Conservation (phyloP, 2,329 filamentous ascomycete species). For the Plectosphaerella sp. region DNA sequence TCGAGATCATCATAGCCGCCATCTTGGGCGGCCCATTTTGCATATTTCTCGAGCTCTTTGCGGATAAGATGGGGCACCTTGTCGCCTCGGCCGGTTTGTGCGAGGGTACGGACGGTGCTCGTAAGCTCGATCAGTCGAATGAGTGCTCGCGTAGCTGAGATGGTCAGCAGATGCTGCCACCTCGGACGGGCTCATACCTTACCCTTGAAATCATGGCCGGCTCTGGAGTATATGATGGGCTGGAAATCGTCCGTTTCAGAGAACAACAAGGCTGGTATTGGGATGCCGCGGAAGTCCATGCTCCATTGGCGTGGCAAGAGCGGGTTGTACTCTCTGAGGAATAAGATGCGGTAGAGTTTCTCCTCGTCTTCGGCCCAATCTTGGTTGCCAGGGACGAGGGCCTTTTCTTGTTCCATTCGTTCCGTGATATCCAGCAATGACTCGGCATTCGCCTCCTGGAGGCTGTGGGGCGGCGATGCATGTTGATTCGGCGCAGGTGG, state of each 20-base stretch:
- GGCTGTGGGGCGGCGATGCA: no score
- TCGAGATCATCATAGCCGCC: slow-evolving; percentile 28
- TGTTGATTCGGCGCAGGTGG: no score
- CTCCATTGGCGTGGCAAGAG: slow-evolving; percentile 35
- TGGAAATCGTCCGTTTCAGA: slow-evolving; percentile 20
- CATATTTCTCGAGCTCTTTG: slow-evolving; percentile 26
- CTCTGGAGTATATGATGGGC: slow-evolving; percentile 33
- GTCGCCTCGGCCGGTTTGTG: slow-evolving; percentile 27
- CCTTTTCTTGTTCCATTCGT: slow-evolving; percentile 37
- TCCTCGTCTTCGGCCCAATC: slow-evolving; percentile 49
- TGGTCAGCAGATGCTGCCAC: slow-evolving; percentile 8
- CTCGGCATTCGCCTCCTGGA: no score
- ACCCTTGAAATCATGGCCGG: slow-evolving; percentile 31
- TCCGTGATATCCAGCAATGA: not conserved
- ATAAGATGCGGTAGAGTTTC: slow-evolving; percentile 35
- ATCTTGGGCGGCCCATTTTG: slow-evolving; percentile 37
- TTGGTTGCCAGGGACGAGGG: slow-evolving; percentile 34
- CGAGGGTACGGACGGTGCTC: slow-evolving; percentile 22
- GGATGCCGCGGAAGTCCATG: slow-evolving; percentile 33
- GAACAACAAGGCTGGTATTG: slow-evolving; percentile 31
- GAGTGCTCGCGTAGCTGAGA: slow-evolving; percentile 32
- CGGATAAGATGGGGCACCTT: slow-evolving; percentile 27
- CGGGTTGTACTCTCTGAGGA: slow-evolving; percentile 33
- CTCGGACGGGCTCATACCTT: not conserved
- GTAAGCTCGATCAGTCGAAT: slow-evolving; percentile 35